Conservation (phyloP, 2,329 filamentous ascomycete genomes). For the Claviceps africana region DNA sequence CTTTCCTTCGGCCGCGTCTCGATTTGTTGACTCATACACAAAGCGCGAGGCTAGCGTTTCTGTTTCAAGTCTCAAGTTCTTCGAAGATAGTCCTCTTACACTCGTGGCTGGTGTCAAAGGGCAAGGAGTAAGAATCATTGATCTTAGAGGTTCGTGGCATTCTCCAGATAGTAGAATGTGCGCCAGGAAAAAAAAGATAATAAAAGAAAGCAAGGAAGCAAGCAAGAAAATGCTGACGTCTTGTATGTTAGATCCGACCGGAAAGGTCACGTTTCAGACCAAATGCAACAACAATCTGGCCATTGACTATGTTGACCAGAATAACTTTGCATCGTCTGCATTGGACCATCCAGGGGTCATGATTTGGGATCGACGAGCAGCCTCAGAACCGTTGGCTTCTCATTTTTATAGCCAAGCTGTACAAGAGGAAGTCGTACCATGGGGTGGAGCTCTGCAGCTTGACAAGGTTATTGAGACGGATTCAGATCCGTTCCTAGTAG, state of each 20-base stretch:
- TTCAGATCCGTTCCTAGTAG: slow-evolving; percentile 31
- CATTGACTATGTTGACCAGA: slow-evolving; percentile 66
- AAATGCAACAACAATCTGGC: slow-evolving; percentile 58
- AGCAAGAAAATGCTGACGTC: background rate
- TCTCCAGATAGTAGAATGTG: background rate
- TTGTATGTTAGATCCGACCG: slow-evolving; percentile 30
- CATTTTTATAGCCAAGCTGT: slow-evolving; percentile 41
- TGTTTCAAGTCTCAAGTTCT: slow-evolving; percentile 74
- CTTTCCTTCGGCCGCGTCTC: slow-evolving; percentile 33
- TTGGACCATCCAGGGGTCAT: slow-evolving; percentile 60
- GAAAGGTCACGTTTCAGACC: slow-evolving; percentile 46
- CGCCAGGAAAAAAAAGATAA: background rate
- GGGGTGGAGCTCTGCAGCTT: slow-evolving; percentile 46
- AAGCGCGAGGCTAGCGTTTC: slow-evolving; percentile 53
- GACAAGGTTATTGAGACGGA: slow-evolving; percentile 43
- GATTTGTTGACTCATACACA: slow-evolving; percentile 42
- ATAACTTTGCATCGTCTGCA: slow-evolving; percentile 73
- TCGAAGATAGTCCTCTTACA: slow-evolving; percentile 60
- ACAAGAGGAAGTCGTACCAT: slow-evolving; percentile 47
- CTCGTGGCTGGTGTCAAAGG: slow-evolving; percentile 64
- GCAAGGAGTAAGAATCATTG: slow-evolving; percentile 61
- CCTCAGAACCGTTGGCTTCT: slow-evolving; percentile 36
- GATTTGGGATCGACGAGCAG: slow-evolving; percentile 64
- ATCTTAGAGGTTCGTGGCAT: slow-evolving; percentile 50
- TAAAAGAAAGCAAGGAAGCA: background rate